phyloP scores from a whole-genome alignment of 129 eudicot genomes.

The Helianthus tuberosus region DNA sequence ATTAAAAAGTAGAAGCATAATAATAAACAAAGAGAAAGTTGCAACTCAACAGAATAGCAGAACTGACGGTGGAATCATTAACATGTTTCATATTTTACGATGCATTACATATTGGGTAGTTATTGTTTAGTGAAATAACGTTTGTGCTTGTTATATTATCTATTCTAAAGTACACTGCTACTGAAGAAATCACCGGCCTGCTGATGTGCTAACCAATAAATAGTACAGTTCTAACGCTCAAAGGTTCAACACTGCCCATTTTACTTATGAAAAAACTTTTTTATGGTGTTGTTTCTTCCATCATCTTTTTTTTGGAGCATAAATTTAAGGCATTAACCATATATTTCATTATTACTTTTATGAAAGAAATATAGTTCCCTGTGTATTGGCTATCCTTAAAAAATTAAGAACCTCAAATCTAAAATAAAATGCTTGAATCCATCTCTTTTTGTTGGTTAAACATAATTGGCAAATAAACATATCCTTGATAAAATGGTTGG shows the following conservation, averaged over 20 bases:
- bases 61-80: too few relatives aligned
- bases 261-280: neutral
- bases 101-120: too few relatives aligned
- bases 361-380: neutral
- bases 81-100: neutral
- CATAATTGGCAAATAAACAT: too few relatives aligned
- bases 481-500: too few relatives aligned
- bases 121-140: neutral
- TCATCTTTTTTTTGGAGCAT: neutral
- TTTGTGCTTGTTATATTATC: neutral
- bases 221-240: neutral
- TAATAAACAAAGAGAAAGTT: neutral
- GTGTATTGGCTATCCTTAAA: neutral
- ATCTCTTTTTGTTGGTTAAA: too few relatives aligned
- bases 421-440: neutral
- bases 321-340: neutral
- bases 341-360: neutral
- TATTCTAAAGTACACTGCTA: neutral
- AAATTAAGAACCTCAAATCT: neutral
- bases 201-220: neutral
- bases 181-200: neutral
- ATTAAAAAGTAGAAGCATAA: conserved; percentile 2
- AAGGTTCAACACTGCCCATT: neutral
- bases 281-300: neutral
- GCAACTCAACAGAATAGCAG: neutral